Conservation (phyloP, 2,329 filamentous ascomycete species). For the Ophiostoma montium region DNA sequence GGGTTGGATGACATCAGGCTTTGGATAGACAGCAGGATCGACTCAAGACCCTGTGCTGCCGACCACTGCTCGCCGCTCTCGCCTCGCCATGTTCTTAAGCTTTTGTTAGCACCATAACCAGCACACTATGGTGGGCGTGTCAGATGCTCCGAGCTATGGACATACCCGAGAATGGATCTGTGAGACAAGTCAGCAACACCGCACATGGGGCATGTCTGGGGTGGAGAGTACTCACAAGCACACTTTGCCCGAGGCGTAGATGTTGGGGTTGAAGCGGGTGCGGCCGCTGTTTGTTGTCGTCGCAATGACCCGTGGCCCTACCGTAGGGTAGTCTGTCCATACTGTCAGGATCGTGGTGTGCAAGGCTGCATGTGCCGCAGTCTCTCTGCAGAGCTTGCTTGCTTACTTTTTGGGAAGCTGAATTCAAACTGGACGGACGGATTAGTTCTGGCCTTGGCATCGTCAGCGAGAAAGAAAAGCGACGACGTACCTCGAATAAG, state of each 20-base stretch:
- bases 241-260: slow-evolving; percentile 82
- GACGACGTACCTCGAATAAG: slow-evolving; percentile 70
- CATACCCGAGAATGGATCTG: slow-evolving; percentile 75
- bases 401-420: slow-evolving; percentile 60
- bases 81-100: slow-evolving; percentile 72
- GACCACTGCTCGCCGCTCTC: slow-evolving; percentile 92
- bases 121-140: too few relatives aligned
- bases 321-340: slow-evolving; percentile 64
- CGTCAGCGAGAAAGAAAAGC: too few relatives aligned
- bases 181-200: background rate
- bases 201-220: too few relatives aligned
- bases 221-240: slow-evolving; percentile 53
- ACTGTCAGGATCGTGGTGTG: background rate
- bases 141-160: too few relatives aligned
- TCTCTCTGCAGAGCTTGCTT: background rate
- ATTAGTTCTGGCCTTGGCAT: background rate
- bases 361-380: too few relatives aligned
- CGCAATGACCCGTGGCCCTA: slow-evolving; percentile 46
- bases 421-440: slow-evolving; percentile 47
- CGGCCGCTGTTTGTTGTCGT: slow-evolving; percentile 80
- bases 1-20: slow-evolving; percentile 89
- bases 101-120: background rate
- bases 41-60: slow-evolving; percentile 87
- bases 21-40: slow-evolving; percentile 87
- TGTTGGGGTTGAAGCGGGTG: slow-evolving; percentile 92